These are phyloP conservation scores for Leishmania mexicana DNA, from an alignment of 208 protist genomes.

Conservation along the genomic window DNA sequence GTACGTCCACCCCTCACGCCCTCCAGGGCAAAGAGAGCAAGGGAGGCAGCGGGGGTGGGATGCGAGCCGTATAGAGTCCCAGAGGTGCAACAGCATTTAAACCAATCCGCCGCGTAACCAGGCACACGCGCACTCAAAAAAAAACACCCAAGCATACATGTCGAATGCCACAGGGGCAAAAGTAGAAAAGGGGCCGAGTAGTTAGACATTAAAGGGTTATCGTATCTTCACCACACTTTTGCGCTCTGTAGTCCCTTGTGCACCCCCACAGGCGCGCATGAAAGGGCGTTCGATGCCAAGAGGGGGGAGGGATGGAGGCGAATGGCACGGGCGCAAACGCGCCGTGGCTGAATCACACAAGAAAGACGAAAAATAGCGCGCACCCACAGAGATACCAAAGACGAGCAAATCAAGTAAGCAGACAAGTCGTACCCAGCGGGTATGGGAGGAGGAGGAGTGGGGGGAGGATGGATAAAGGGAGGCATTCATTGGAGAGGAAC, in stretches of 20 bases:
- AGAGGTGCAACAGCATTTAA: background rate
- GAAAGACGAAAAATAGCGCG: background rate
- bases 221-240: background rate
- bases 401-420: background rate
- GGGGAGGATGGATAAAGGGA: background rate
- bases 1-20: background rate
- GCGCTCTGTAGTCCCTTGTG: background rate
- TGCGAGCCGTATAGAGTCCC: background rate
- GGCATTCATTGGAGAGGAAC: background rate
- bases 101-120: background rate
- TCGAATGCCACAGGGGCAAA: background rate
- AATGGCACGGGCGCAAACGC: background rate
- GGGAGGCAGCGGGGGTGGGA: background rate
- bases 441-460: background rate
- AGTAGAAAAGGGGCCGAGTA: background rate
- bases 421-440: background rate
- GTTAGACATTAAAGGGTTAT: constrained; percentile 3
- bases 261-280: background rate
- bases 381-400: background rate
- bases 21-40: background rate
- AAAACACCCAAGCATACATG: background rate
- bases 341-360: background rate
- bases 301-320: background rate
- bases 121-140: background rate
- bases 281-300: background rate